Conservation (phyloP, 108 stramenopile genomes). For the Chaetoceros muelleri region DNA sequence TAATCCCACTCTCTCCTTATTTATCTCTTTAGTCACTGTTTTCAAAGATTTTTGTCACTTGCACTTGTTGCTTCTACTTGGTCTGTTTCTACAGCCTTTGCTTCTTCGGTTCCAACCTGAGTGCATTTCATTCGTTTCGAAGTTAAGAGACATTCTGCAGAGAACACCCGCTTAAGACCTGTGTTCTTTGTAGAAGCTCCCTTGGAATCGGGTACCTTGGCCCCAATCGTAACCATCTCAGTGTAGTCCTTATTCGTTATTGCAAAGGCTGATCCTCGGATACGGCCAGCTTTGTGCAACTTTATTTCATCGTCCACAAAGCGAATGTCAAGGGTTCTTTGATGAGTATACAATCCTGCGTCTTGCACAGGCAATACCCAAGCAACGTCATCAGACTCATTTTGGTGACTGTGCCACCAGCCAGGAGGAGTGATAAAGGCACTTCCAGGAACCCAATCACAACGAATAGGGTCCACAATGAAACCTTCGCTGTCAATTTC, state of each 20-base stretch:
- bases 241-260: conserved; percentile 3
- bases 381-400: conserved; percentile 18
- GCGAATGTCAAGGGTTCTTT: conserved; percentile 17
- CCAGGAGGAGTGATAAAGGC: conserved; percentile 32
- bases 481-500: conserved; percentile 17
- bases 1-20: no score
- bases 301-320: conserved; percentile 7
- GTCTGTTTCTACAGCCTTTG: no score
- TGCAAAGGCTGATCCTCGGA: conserved; percentile 1
- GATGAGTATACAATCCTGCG: conserved; percentile 19
- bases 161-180: not conserved
- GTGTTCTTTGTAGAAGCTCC: not conserved
- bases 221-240: not conserved
- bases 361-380: conserved; percentile 29
- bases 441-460: conserved; percentile 14
- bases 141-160: not conserved
- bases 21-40: no score
- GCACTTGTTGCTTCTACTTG: conserved; percentile 91
- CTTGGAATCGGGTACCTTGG: not conserved
- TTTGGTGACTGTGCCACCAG: conserved; percentile 28
- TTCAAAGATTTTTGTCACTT: no score
- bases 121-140: not conserved
- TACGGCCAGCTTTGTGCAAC: not conserved
- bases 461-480: conserved; percentile 17
- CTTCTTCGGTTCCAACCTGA: not conserved